A percentile compares a stretch with the other conserved stretches of the same genome.
Conservation (phyloP, 306 rosid genomes). For the Aeschynomene evenia region DNA sequence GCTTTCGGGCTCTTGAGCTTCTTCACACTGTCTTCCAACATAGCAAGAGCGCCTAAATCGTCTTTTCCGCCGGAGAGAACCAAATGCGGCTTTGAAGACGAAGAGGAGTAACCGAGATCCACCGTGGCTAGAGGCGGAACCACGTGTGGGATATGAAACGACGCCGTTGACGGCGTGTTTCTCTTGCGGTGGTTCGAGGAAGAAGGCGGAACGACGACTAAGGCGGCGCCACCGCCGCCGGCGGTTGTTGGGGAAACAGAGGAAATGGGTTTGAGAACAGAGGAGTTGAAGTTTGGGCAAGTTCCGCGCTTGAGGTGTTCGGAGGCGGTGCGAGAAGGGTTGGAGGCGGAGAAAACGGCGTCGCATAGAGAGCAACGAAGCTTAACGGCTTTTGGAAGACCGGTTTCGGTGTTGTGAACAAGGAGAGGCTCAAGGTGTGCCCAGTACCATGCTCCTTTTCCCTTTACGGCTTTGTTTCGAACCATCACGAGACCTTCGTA, state of each 20-base stretch:
- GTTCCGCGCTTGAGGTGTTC: conserved; percentile 98
- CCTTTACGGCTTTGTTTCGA: conserved; percentile 83
- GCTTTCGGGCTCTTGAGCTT: conserved; percentile 92
- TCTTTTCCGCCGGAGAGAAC: conserved; percentile 90
- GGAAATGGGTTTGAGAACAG: conserved; percentile 60
- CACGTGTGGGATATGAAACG: conserved; percentile 40
- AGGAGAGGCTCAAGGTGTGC: conserved; percentile 80
- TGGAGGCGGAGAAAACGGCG: conserved; percentile 92
- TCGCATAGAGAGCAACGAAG: conserved; percentile 84
- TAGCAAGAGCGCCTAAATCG: conserved; percentile 84
- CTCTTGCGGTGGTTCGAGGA: background rate
- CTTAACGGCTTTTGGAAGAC: conserved; percentile 82
- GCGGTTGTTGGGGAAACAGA: conserved; percentile 60
- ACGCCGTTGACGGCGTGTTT: background rate
- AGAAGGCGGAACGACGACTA: conserved; percentile 26
- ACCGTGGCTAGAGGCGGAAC: conserved; percentile 46
- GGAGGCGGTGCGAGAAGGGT: conserved; percentile 92
- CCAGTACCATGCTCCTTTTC: conserved; percentile 99
- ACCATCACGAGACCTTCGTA: conserved; percentile 82
- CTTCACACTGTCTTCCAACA: conserved; percentile 95
- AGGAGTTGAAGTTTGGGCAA: conserved; percentile 80
- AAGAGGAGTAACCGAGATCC: conserved; percentile 47
- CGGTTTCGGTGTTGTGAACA: conserved; percentile 66
- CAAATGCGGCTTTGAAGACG: conserved; percentile 67
- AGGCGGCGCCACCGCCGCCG: too few relatives aligned